Evolutionary conservation across 139 green algal genomes (phyloP), one percentile per base, ranked within the genome.

Genomic region (Chlorella sp.): DNA sequence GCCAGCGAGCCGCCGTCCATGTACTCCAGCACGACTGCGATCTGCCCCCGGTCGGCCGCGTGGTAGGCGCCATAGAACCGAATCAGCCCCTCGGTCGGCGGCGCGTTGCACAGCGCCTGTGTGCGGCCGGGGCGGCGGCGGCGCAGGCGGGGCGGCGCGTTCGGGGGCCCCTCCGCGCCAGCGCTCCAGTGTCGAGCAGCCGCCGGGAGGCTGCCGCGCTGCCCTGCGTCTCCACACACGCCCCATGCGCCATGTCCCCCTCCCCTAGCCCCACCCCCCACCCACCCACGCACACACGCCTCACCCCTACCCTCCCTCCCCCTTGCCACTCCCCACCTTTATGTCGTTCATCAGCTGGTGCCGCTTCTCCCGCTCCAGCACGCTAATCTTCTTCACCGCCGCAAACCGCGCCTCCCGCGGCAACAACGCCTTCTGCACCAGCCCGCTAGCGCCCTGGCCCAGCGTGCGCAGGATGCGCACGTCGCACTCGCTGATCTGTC

Each of bases 21-120:
- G 86, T 98, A 97, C 79, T 98, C 94, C 31, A 98, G 82, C 43
- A 97, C 93, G 43, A 98, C 91, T 0, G 85, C 88, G 31, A 98
- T 93, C 77, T 92, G 86, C 27, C 90, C 90, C 5, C 81, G 81
- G 36, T 92, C 89, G 8, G 87, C 84, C n/a, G 87, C 84, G 29
- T 91, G 83, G 87, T 92, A 97, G 5, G 92, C 93, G 23, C 93
- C 93, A 33, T 83, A 82, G 72, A 97, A 96, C 1, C 76, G 59
- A 11, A 96, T 83, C 12, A 96, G 84, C 8, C 89, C 90, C 3
- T 84, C 75, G 15, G 87, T 55, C 5, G 81, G 40, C 2, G 79
- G 84, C 1, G 83, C 79, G 36, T 95, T 88, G 69, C 87, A 93
- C 51, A 97, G 82, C 46, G 90, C 90, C n/a, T n/a, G n/a, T n/a